Evolutionary conservation across 2,329 filamentous ascomycete genomes (phyloP).

Genomic region (Alternaria arborescens): DNA sequence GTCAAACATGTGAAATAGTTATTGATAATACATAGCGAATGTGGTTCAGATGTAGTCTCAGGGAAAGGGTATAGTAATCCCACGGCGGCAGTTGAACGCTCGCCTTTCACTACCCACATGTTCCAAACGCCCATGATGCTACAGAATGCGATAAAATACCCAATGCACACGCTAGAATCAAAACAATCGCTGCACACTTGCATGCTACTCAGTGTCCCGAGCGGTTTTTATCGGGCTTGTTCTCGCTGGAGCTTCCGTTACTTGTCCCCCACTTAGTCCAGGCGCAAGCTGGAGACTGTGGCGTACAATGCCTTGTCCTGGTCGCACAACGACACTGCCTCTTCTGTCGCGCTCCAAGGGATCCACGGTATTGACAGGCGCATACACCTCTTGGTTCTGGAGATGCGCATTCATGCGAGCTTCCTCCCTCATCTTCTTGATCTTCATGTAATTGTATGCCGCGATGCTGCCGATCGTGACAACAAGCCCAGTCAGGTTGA

Average conservation of each 20-base stretch:
- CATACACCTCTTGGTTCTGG: slow-evolving; percentile 50
- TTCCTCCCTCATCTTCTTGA: slow-evolving; percentile 84
- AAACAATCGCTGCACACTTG: background rate
- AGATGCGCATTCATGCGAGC: slow-evolving; percentile 63
- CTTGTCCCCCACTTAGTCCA: slow-evolving; percentile 24
- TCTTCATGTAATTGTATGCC: slow-evolving; percentile 94
- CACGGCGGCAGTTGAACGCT: background rate
- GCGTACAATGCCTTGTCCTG: slow-evolving; percentile 44
- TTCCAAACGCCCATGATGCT: slow-evolving; percentile 26
- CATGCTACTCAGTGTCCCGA: slow-evolving; percentile 54
- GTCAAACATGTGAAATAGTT: slow-evolving; percentile 2
- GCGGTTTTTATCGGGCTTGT: slow-evolving; percentile 56
- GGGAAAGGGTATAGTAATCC: slow-evolving; percentile 6
- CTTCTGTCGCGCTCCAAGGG: slow-evolving; percentile 35
- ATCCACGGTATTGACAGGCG: slow-evolving; percentile 45
- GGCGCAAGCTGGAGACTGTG: slow-evolving; percentile 51
- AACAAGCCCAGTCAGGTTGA: slow-evolving; percentile 88
- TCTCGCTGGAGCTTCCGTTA: slow-evolving; percentile 39
- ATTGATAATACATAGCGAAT: slow-evolving; percentile 16
- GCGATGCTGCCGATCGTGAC: slow-evolving; percentile 87
- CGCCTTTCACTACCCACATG: slow-evolving; percentile 1
- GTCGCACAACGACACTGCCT: slow-evolving; percentile 23
- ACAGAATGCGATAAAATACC: slow-evolving; percentile 3
- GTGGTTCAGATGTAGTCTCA: slow-evolving; percentile 6
- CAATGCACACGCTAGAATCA: slow-evolving; percentile 10